A percentile compares a stretch with the other conserved stretches of the same genome.
phyloP scores from a whole-genome alignment of 1,284 basidiomycete genomes.

The Coniophora puteana region DNA sequence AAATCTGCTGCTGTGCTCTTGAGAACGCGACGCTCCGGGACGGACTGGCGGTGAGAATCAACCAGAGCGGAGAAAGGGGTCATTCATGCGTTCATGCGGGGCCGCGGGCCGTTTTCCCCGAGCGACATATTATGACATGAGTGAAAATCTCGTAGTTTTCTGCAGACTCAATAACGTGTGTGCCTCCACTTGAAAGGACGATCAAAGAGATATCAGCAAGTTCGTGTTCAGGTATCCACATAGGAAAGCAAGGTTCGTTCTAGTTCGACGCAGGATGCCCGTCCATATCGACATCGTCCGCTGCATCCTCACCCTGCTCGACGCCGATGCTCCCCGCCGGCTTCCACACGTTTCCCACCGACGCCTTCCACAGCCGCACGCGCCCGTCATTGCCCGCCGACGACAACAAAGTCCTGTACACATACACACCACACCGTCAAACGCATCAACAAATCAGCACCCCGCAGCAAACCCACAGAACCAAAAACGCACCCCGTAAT shows the following conservation, averaged over 20 bases:
- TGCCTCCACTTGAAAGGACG: too few species aligned
- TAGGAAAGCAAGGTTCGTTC: not conserved
- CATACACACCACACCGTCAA: slow-evolving; percentile 73
- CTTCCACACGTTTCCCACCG: slow-evolving; percentile 70
- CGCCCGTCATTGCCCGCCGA: slow-evolving; percentile 89
- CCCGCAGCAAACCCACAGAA: slow-evolving; percentile 1
- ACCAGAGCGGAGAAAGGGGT: too few species aligned
- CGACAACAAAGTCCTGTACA: slow-evolving; percentile 76
- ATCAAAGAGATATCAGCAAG: too few species aligned
- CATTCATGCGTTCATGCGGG: too few species aligned
- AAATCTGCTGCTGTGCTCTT: not conserved
- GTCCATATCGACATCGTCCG: slow-evolving; percentile 32
- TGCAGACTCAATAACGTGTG: too few species aligned
- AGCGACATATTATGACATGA: too few species aligned
- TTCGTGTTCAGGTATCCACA: not conserved
- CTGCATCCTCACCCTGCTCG: slow-evolving; percentile 63
- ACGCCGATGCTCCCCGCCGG: slow-evolving; percentile 75
- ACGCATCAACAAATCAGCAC: slow-evolving; percentile 11
- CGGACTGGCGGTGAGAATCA: too few species aligned
- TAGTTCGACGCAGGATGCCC: slow-evolving; percentile 23
- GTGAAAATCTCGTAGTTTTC: too few species aligned
- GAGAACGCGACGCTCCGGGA: not conserved
- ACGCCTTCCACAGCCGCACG: slow-evolving; percentile 86
- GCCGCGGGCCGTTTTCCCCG: not conserved
- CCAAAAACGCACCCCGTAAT: slow-evolving; percentile 67